phyloP scores from a whole-genome alignment of 2,329 filamentous ascomycete species.

The Ophiostoma sp. region DNA sequence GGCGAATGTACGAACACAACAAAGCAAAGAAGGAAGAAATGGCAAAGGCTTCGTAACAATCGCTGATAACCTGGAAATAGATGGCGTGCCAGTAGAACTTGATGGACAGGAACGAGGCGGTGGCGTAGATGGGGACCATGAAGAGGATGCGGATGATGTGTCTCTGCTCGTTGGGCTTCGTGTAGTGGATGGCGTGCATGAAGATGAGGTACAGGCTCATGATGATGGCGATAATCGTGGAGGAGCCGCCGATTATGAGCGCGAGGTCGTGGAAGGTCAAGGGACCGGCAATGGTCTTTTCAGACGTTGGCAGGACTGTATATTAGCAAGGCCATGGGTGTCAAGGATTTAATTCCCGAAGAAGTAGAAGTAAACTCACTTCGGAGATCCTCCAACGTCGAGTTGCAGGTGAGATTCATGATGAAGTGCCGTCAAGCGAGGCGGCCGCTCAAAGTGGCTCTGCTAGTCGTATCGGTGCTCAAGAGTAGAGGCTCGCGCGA shows the following conservation, averaged over 20 bases:
- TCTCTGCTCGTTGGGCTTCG: constrained; percentile 54
- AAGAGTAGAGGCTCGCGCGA: too few species aligned
- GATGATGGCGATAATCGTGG: constrained; percentile 47
- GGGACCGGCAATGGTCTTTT: constrained; percentile 43
- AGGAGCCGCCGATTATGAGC: constrained; percentile 46
- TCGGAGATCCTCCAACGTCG: constrained; percentile 42
- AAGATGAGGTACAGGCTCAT: constrained; percentile 53
- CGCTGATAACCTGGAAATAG: constrained; percentile 74
- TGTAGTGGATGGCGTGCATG: constrained; percentile 57
- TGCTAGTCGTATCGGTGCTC: not conserved
- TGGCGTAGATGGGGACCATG: constrained; percentile 78
- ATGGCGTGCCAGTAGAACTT: constrained; percentile 70
- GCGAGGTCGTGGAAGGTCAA: constrained; percentile 53
- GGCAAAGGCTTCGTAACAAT: constrained; percentile 86
- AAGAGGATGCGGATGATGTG: constrained; percentile 81
- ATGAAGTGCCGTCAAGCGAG: constrained; percentile 17
- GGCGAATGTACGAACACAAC: constrained; percentile 73
- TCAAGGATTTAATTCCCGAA: not conserved
- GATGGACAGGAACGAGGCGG: constrained; percentile 68
- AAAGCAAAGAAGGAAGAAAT: constrained; percentile 83
- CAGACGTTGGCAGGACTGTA: constrained; percentile 42
- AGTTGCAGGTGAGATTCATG: constrained; percentile 42
- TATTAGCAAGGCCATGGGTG: constrained; percentile 19
- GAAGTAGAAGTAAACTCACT: constrained; percentile 32
- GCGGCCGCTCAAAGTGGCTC: not conserved